Evolutionary conservation across 495 filamentous ascomycete genomes (phyloP).

Genomic region (Lophium mytilinum): DNA sequence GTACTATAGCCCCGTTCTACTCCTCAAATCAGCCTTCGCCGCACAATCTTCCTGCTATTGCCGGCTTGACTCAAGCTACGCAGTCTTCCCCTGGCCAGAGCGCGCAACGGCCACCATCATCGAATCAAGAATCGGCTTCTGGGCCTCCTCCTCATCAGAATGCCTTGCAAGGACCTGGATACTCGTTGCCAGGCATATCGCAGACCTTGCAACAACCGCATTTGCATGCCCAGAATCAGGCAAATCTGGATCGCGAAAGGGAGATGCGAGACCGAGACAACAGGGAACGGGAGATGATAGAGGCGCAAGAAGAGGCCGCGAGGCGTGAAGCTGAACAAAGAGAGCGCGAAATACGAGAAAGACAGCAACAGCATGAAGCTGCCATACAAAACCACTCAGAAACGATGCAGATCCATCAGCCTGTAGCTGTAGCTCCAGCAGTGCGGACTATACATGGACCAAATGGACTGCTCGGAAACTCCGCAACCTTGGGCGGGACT

Average conservation of each 20-base stretch:
- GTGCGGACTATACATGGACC: constrained; percentile 78
- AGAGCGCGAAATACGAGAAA: constrained; percentile 55
- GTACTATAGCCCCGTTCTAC: constrained; percentile 17
- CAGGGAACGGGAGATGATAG: constrained; percentile 20
- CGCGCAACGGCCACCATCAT: constrained; percentile 19
- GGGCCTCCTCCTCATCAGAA: constrained; percentile 4
- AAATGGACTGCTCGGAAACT: constrained; percentile 72
- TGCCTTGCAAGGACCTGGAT: constrained; percentile 11
- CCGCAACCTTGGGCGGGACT: constrained; percentile 48
- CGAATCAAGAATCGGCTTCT: constrained; percentile 15
- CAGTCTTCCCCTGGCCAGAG: constrained; percentile 22
- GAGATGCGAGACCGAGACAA: constrained; percentile 21
- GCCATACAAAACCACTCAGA: constrained; percentile 77
- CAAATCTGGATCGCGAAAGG: constrained; percentile 15
- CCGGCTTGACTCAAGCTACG: constrained; percentile 15
- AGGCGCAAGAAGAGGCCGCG: constrained; percentile 45
- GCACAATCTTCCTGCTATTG: constrained; percentile 23
- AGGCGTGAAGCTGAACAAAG: constrained; percentile 58
- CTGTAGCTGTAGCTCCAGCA: constrained; percentile 53
- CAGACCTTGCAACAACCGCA: constrained; percentile 21
- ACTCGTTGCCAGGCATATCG: constrained; percentile 21
- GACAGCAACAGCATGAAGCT: constrained; percentile 42
- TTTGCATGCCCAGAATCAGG: constrained; percentile 4
- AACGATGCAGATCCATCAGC: constrained; percentile 82
- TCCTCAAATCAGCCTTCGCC: constrained; percentile 10